Base-by-base conservation (phyloP, 2,329 filamentous ascomycete genomes). In the Trichoderma koningii region DNA sequence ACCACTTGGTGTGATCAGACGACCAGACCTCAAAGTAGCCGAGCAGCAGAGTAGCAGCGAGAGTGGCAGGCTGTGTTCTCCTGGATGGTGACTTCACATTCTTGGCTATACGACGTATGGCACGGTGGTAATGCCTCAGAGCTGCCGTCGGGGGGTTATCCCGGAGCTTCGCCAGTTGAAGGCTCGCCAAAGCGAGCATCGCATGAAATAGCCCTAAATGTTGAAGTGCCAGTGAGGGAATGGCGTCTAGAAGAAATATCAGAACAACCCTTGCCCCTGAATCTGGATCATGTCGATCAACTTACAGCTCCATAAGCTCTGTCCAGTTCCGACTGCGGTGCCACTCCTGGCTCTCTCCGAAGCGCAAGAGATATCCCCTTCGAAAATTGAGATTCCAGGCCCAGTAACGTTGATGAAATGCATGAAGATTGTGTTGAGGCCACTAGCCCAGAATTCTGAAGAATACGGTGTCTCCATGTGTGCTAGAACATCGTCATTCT, bases 1-100 rank as follows among this genome's bases (percentile, higher is more conserved):
- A 95, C 95, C 95, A 99, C 75, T 97, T 97, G 63, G 90, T 88
- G 71, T 98, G 94, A 70, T 99, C 94, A 23, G 93, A 94, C 42
- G 90, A 90, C 88, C 94, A 95, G 19, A 97, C 91, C 75, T 98
- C 95, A 72, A 96, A 98, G 75, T 93, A 98, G 0, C 89, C 92
- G 7, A 99, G 83, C 7, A 98, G 80, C 42, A 97, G 81, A 0
- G 92, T 93, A 2, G 93, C 93, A 7, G 93, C 94, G n/a, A 98
- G 80, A 0, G 93, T 97, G 1, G 91, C 87, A 9, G 92, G 85
- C 64, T 92, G 87, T 9, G 88, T 87, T 61, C 93, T 87, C 70
- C 88, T 87, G 52, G 82, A 83, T 0, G 87, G 81, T 28, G 90
- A 85, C 53, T 86, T 86, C 30, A 98, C 89, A 55, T 90, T 90